Evolutionary conservation across 2,329 filamentous ascomycete species (phyloP), one percentile per base, ranked within the genome.

Genomic region (Fusarium chlamydosporum): DNA sequence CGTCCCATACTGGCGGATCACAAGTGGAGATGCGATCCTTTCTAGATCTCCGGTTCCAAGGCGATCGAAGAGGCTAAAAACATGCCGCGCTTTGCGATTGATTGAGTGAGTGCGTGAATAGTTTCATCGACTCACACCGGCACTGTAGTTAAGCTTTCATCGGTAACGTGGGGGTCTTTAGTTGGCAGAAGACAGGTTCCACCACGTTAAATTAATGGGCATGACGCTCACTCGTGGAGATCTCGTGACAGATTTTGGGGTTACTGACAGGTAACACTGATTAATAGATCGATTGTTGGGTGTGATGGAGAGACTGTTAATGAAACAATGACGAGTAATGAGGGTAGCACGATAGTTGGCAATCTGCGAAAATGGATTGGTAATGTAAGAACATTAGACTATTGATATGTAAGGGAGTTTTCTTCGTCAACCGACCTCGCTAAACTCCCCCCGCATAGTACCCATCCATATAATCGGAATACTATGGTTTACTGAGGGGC

Each of bases 121-220:
- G 60, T 63, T 48, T 62, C 35, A 48, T 45, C 33, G 58, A 60
- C 56, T 73, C 67, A 71, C 70, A 58, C 61, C 56, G 50, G 66
- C 41, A 65, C 56, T 46, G 68, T 47, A 67, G 51, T 64, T 54
- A 64, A 70, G 63, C 45, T 54, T 29, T 60, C 65, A 61, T 58
- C 13, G n/a, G 34, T 40, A 60, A 62, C 61, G 68, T 71, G 68
- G 66, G 54, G 70, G 73, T 67, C 57, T 50, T 38, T 48, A 34
- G 35, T 40, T 41, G 60, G 42, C 40, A 51, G 47, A 42, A 51
- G 33, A 40, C 23, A 18, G 56, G 67, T 42, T 61, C 72, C 72
- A 71, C 67, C 6, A 59, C 47, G 38, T 40, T 60, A 50, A n/a
- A 33, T 42, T 54, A 47, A 48, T 61, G 61, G 33, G 23, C 23